These are phyloP conservation scores for Fusarium mexicanum DNA, from an alignment of 2,329 filamentous ascomycete species.

Conservation along the genomic window DNA sequence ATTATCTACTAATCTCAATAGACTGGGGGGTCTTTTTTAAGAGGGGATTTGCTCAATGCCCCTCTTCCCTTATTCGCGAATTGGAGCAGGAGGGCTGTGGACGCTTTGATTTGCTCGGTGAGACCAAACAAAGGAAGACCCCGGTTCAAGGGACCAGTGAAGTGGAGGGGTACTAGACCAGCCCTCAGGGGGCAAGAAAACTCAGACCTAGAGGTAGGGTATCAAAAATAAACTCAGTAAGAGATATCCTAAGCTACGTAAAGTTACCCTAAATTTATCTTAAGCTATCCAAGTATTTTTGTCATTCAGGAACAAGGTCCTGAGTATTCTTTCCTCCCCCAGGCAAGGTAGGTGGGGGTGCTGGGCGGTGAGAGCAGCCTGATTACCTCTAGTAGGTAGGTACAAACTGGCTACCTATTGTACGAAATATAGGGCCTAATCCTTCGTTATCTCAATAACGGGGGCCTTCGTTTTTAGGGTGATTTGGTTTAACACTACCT, in stretches of 20 bases:
- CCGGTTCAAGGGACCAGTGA: conserved; percentile 2
- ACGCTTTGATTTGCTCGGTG: conserved; percentile 38
- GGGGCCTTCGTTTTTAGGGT: no score
- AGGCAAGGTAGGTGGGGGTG: no score
- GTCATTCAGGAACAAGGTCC: no score
- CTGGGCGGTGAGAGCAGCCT: neutral
- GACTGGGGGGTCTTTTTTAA: neutral
- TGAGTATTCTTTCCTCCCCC: no score
- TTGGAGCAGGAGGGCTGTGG: neutral
- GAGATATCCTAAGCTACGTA: no score
- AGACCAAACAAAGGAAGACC: conserved; percentile 31
- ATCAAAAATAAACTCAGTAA: no score
- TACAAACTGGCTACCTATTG: neutral
- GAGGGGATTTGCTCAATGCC: conserved; percentile 21
- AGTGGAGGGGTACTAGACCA: neutral
- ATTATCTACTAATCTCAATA: neutral
- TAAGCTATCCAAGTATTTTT: no score
- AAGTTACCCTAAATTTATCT: no score
- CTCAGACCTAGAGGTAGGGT: no score
- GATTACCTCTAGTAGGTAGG: neutral
- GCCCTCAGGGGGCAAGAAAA: no score
- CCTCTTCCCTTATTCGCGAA: conserved; percentile 40
- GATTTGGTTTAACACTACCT: neutral
- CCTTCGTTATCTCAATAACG: no score
- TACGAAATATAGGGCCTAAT: no score